These are phyloP conservation scores for Pochonia chlamydosporia DNA, from an alignment of 2,329 filamentous ascomycete species.

Conservation along the genomic window DNA sequence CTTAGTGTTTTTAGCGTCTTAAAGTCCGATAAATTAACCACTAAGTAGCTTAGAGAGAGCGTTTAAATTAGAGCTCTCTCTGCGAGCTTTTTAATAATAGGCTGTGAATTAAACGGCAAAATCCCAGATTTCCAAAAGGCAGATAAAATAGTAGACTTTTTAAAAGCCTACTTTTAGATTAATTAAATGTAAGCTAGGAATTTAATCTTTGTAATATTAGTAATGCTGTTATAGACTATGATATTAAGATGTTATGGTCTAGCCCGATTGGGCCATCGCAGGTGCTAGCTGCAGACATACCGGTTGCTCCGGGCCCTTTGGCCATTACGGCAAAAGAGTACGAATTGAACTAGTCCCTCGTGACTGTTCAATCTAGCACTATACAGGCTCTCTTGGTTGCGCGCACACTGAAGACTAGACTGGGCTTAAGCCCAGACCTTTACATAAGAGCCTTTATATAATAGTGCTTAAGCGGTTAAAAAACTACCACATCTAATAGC, in stretches of 20 bases:
- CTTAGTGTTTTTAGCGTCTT: conserved; percentile 1
- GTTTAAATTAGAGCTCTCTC: background rate
- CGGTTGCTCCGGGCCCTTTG: no score
- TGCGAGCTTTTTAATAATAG: background rate
- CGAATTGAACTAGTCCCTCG: no score
- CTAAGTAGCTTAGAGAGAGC: background rate
- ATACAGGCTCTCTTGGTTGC: no score
- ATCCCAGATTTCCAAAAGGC: conserved; percentile 5
- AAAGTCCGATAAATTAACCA: background rate
- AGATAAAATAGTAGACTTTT: background rate
- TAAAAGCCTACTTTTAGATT: conserved; percentile 3
- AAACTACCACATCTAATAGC: conserved; percentile 6
- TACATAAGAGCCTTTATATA: conserved; percentile 6
- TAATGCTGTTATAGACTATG: background rate
- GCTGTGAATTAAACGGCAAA: background rate
- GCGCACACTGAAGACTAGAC: no score
- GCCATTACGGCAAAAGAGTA: no score
- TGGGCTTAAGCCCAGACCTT: no score
- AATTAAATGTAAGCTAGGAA: conserved; percentile 1
- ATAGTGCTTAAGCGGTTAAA: conserved; percentile 6
- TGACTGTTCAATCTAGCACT: no score
- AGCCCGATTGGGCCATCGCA: no score
- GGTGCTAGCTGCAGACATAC: no score
- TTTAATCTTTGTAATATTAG: conserved; percentile 5
- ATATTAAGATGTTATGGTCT: no score